These are phyloP conservation scores for Pythium dissotocum DNA, from an alignment of 352 stramenopile genomes.

Conservation along the genomic window DNA sequence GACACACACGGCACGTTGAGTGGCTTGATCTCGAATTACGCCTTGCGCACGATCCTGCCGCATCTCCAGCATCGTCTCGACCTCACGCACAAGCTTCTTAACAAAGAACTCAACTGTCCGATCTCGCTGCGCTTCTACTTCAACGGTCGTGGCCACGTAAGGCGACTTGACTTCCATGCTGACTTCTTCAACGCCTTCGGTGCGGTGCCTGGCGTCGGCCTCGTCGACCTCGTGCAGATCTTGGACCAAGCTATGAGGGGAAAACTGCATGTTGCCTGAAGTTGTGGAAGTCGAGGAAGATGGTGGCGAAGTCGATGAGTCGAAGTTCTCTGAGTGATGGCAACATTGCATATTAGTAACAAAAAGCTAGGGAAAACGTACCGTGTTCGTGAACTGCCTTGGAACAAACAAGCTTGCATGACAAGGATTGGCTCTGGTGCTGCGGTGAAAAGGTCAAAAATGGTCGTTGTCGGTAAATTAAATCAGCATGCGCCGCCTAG, in stretches of 20 bases:
- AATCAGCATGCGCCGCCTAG: not conserved
- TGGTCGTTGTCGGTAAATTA: constrained; percentile 15
- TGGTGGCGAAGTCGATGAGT: not conserved
- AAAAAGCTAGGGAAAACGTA: no score
- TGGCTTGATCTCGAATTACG: constrained; percentile 8
- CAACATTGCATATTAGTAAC: no score
- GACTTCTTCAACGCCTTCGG: constrained; percentile 20
- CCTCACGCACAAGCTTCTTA: constrained; percentile 8
- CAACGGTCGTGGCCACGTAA: constrained; percentile 6
- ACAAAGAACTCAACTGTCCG: constrained; percentile 8
- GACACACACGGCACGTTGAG: constrained; percentile 8
- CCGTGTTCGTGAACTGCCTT: no score
- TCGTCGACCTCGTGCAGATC: constrained; percentile 15
- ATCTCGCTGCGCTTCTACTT: constrained; percentile 20
- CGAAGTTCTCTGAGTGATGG: no score
- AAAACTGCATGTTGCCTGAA: constrained; percentile 9
- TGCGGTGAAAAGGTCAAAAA: not conserved
- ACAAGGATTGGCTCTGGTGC: not conserved
- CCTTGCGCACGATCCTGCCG: constrained; percentile 9
- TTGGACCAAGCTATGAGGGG: constrained; percentile 14
- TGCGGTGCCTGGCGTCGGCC: constrained; percentile 7
- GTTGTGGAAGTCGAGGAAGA: not conserved
- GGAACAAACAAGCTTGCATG: not conserved
- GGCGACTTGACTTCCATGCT: constrained; percentile 11
- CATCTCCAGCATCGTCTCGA: constrained; percentile 7